Percentiles rank a stretch among this genome's conserved stretches.
phyloP scores from a whole-genome alignment of 257 asterid species.

The Solanum sejunctum region DNA sequence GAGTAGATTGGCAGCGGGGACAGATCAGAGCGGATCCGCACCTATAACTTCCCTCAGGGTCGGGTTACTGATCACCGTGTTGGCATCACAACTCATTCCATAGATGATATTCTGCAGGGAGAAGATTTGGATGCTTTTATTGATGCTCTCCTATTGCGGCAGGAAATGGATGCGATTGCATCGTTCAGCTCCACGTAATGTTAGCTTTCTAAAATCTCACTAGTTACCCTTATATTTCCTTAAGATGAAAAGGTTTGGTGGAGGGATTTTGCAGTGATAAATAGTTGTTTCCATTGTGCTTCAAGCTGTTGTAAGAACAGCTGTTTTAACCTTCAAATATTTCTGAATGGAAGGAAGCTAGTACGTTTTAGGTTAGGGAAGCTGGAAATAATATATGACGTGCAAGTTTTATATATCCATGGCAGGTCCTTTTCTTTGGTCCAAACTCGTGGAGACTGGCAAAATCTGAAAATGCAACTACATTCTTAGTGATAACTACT shows the following conservation, averaged over 20 bases:
- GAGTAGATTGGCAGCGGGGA: conserved; percentile 94
- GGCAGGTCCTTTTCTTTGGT: not conserved
- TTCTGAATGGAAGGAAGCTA: not conserved
- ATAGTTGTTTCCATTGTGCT: not conserved
- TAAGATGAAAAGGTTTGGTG: not conserved
- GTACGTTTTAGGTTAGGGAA: not conserved
- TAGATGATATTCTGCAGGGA: conserved; percentile 75
- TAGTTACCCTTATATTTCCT: not conserved
- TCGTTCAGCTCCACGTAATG: conserved; percentile 37
- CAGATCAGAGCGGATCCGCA: conserved; percentile 96
- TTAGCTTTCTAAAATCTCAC: not conserved
- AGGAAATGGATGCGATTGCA: conserved; percentile 84
- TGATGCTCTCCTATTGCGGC: conserved; percentile 80
- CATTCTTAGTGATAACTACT: not conserved
- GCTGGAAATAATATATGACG: not conserved
- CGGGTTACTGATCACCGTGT: conserved; percentile 97
- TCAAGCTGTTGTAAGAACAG: not conserved
- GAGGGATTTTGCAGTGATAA: not conserved
- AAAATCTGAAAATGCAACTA: not conserved
- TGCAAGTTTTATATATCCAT: not conserved
- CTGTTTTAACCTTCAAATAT: not conserved
- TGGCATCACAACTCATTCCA: conserved; percentile 72
- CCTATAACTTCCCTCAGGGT: conserved; percentile 95
- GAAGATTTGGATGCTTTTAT: conserved; percentile 61
- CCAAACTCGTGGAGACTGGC: not conserved